Base-by-base conservation (phyloP, 2,329 filamentous ascomycete species). In the Nothophaeocryptopus gaeumannii region DNA sequence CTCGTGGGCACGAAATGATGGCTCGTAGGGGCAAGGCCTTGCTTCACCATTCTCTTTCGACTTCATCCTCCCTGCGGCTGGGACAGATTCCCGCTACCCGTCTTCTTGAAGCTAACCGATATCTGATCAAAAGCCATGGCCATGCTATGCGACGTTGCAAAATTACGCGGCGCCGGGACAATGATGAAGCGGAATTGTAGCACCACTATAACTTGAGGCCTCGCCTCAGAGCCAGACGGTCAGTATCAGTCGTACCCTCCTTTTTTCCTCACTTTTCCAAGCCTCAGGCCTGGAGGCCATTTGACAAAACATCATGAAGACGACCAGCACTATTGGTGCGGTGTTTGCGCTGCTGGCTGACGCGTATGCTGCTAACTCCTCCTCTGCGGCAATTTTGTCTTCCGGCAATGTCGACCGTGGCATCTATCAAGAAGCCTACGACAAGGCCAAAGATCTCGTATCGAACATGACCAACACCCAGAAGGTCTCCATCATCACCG, bases 401-500 rank as follows among this genome's bases (percentile, higher is more conserved):
- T 55, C 52, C 13, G 52, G 52, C 3, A 37, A 45, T 34, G 42
- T 56, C 20, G 45, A 57, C 30, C 45, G 55, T 1, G 55, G 55
- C 7, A 44, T 50, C 2, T 56, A 56, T 29, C 39, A 58, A 32
- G 47, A 31, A 11, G 48, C 54, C 3, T 56, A 55, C 33, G 39
- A 49, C 11, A 55, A 55, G 29, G 52, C 52, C 10, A 48, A 40
- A 13, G 45, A 48, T 9, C 51, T 55, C 32, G 48, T 55, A 12
- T 44, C 52, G 3, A 46, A 45, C 8, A 44, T 51, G 14, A 51
- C 33, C 11, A 54, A 58, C 26, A 47, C 53, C 10, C 47, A 51
- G 39, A 58, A 54, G 29, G 41, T 50, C 15, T 47, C 49, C 5
- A 60, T 51, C 50, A 54, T 41, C 57, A 63, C 52, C 5, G 52